Evolutionary conservation across 768 basidiomycete genomes (phyloP).

Genomic region (Astraeus odoratus): DNA sequence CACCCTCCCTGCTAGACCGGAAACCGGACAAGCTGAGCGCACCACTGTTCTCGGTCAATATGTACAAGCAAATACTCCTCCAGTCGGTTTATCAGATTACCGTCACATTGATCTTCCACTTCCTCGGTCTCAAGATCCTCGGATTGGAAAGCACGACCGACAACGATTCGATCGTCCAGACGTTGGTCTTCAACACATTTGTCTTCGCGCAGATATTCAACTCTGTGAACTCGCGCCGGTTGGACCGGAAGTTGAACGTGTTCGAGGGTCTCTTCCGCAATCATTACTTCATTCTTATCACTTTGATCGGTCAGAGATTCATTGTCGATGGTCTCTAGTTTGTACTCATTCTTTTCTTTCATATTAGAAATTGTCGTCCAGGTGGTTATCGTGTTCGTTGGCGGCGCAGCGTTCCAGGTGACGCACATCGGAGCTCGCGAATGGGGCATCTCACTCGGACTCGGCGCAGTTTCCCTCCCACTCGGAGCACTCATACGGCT

Average conservation of each 20-base stretch:
- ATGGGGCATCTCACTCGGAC: conserved; percentile 89
- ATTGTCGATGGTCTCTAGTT: neutral
- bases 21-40: conserved; percentile 87
- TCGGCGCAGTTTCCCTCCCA: conserved; percentile 84
- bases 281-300: conserved; percentile 79
- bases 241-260: conserved; percentile 83
- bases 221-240: conserved; percentile 82
- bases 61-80: conserved; percentile 94
- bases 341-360: conserved; percentile 5
- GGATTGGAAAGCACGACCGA: conserved; percentile 35
- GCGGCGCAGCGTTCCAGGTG: conserved; percentile 89
- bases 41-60: conserved; percentile 84
- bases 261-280: conserved; percentile 79
- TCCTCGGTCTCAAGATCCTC: conserved; percentile 68
- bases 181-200: conserved; percentile 96
- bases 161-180: conserved; percentile 52
- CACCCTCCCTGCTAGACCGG: conserved; percentile 70
- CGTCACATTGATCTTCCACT: conserved; percentile 86
- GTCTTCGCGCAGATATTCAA: conserved; percentile 98
- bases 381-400: conserved; percentile 84
- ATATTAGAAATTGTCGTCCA: conserved; percentile 77
- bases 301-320: conserved; percentile 62
- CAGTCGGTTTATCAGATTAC: conserved; percentile 85
- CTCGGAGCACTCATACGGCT: conserved; percentile 76
- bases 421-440: conserved; percentile 70